phyloP scores from a whole-genome alignment of 495 filamentous ascomycete genomes.

The Aspergillus diversus region DNA sequence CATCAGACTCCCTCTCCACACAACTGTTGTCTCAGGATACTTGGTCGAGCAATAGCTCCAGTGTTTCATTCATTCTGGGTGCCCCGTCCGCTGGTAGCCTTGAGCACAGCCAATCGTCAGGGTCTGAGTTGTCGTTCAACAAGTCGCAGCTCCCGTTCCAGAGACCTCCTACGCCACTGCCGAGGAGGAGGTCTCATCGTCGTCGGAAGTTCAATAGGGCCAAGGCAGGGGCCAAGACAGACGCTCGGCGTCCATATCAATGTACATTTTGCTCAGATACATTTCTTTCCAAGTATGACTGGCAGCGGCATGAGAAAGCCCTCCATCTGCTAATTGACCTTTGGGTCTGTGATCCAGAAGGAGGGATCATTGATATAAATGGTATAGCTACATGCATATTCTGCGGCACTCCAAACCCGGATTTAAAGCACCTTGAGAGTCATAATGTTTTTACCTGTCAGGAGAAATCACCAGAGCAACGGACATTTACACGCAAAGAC shows the following conservation, averaged over 20 bases:
- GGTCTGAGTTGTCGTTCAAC: neutral
- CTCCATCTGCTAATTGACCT: conserved; percentile 73
- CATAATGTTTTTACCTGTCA: conserved; percentile 67
- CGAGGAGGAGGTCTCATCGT: neutral
- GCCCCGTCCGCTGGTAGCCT: neutral
- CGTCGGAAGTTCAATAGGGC: neutral
- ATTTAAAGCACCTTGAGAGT: conserved; percentile 21
- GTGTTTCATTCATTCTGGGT: conserved; percentile 43
- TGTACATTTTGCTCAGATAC: neutral
- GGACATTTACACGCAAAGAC: conserved; percentile 79
- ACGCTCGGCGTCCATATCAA: neutral
- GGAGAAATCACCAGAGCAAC: conserved; percentile 61
- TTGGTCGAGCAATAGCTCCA: conserved; percentile 54
- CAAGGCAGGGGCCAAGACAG: neutral
- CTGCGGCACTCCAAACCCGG: conserved; percentile 26
- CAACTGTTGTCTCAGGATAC: conserved; percentile 33
- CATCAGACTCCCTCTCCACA: conserved; percentile 23
- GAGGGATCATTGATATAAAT: conserved; percentile 45
- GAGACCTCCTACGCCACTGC: neutral
- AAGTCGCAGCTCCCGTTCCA: conserved; percentile 38
- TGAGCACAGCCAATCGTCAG: neutral
- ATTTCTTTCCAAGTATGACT: conserved; percentile 1
- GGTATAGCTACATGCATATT: conserved; percentile 40
- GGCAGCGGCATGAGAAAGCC: conserved; percentile 70
- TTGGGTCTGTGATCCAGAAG: conserved; percentile 73